Percentiles rank a stretch among this genome's conserved stretches.
These are phyloP conservation scores for Fusarium succisae DNA, from an alignment of 2,329 filamentous ascomycete genomes.

Conservation along the genomic window DNA sequence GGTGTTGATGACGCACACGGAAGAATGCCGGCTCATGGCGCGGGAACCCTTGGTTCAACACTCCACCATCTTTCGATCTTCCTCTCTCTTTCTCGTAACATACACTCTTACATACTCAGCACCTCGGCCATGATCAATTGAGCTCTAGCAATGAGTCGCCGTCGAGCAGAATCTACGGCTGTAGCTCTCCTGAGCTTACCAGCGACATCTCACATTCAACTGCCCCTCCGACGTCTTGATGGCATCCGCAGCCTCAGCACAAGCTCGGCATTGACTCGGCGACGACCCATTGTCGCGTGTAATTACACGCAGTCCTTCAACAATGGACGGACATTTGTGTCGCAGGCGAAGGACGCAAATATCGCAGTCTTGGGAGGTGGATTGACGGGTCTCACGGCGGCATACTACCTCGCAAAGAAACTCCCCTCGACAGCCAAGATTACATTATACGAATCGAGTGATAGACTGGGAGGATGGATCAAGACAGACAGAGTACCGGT, in stretches of 20 bases:
- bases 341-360: conserved; percentile 38
- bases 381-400: conserved; percentile 81
- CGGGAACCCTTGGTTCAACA: conserved; percentile 4
- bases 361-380: conserved; percentile 82
- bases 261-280: conserved; percentile 13
- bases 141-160: conserved; percentile 42
- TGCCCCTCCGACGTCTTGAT: conserved; percentile 27
- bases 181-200: conserved; percentile 41
- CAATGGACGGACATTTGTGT: conserved; percentile 26
- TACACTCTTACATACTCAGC: not conserved
- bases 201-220: conserved; percentile 2
- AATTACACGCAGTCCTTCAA: not conserved
- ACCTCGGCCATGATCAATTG: conserved; percentile 45
- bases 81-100: conserved; percentile 10
- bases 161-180: conserved; percentile 42
- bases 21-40: conserved; percentile 33
- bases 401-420: conserved; percentile 77
- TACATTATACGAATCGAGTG: conserved; percentile 80
- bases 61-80: conserved; percentile 32
- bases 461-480: conserved; percentile 85
- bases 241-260: conserved; percentile 26
- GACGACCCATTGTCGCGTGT: conserved; percentile 12
- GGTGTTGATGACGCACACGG: conserved; percentile 30
- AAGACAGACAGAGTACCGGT: conserved; percentile 71
- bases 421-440: conserved; percentile 73